Conservation (phyloP, 1,284 basidiomycete genomes). For the Leccinum ponderosum region DNA sequence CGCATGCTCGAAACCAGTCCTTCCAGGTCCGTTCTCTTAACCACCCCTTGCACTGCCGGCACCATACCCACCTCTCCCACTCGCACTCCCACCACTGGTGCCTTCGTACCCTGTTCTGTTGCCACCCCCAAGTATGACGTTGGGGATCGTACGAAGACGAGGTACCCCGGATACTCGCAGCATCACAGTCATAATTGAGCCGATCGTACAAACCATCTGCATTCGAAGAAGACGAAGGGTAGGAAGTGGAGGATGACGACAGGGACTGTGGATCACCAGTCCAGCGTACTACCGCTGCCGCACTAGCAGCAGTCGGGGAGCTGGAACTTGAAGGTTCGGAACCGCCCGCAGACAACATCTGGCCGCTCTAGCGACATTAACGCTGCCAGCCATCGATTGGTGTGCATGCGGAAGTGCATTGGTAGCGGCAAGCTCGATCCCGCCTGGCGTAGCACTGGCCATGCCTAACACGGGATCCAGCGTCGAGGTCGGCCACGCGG, state of each 20-base stretch:
- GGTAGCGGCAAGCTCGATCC: constrained; percentile 28
- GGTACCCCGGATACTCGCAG: constrained; percentile 9
- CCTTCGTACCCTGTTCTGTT: constrained; percentile 19
- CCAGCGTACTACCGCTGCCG: constrained; percentile 14
- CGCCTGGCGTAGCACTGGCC: constrained; percentile 34
- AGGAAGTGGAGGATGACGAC: constrained; percentile 17
- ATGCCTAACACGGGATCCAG: constrained; percentile 35
- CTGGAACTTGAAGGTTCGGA: no score
- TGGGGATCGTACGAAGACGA: constrained; percentile 28
- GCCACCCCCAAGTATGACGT: constrained; percentile 13
- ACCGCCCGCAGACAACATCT: constrained; percentile 9
- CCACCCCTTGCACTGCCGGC: constrained; percentile 14
- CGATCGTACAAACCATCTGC: constrained; percentile 21
- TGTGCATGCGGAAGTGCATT: constrained; percentile 17
- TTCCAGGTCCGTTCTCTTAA: constrained; percentile 22
- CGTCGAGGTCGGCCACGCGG: constrained; percentile 33
- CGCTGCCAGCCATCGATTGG: constrained; percentile 10
- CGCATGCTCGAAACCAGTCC: constrained; percentile 27
- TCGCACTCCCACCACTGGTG: constrained; percentile 8
- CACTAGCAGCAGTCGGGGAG: background rate
- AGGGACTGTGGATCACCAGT: constrained; percentile 19
- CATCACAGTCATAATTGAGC: constrained; percentile 28
- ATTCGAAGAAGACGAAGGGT: constrained; percentile 17
- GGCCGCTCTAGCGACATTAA: constrained; percentile 18
- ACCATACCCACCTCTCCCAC: constrained; percentile 25